These are phyloP conservation scores for Aspergillus udagawae DNA, from an alignment of 2,329 filamentous ascomycete genomes.

Conservation along the genomic window DNA sequence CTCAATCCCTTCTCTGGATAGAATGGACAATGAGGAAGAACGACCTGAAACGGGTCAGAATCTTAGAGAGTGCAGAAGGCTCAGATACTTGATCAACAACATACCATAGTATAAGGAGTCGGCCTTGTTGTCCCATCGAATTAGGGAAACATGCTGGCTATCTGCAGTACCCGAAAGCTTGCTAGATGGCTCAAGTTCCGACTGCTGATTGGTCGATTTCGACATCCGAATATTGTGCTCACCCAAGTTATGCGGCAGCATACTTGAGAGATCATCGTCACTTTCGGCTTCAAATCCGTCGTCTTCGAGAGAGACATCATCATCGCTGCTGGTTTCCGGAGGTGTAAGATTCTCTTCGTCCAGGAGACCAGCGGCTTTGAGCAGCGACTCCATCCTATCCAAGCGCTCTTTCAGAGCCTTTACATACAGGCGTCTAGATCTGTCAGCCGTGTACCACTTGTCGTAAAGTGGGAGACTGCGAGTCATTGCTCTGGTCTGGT, in stretches of 20 bases:
- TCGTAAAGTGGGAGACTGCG: neutral
- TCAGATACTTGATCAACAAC: neutral
- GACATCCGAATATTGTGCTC: neutral
- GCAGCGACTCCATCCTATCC: constrained; percentile 79
- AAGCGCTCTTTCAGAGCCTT: constrained; percentile 90
- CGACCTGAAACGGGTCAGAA: constrained; percentile 56
- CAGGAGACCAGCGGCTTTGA: constrained; percentile 77
- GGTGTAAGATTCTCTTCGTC: constrained; percentile 69
- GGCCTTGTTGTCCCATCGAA: constrained; percentile 82
- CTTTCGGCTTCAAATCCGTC: constrained; percentile 9
- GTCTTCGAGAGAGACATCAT: constrained; percentile 15
- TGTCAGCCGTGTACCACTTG: constrained; percentile 4
- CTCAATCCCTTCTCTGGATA: constrained; percentile 90
- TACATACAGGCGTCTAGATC: constrained; percentile 81
- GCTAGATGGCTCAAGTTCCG: constrained; percentile 6
- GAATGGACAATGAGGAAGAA: constrained; percentile 91
- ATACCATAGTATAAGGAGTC: constrained; percentile 77
- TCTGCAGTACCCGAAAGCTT: constrained; percentile 37
- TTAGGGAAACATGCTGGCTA: constrained; percentile 65
- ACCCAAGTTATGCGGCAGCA: constrained; percentile 29
- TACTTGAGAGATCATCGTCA: constrained; percentile 41
- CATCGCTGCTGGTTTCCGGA: constrained; percentile 18
- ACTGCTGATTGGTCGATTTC: constrained; percentile 18
- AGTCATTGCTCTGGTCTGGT: neutral
- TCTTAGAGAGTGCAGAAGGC: neutral